A percentile compares a stretch with the other conserved stretches of the same genome.
These are phyloP conservation scores for Phytophthora foliorum DNA, from an alignment of 352 stramenopile species.

Conservation along the genomic window DNA sequence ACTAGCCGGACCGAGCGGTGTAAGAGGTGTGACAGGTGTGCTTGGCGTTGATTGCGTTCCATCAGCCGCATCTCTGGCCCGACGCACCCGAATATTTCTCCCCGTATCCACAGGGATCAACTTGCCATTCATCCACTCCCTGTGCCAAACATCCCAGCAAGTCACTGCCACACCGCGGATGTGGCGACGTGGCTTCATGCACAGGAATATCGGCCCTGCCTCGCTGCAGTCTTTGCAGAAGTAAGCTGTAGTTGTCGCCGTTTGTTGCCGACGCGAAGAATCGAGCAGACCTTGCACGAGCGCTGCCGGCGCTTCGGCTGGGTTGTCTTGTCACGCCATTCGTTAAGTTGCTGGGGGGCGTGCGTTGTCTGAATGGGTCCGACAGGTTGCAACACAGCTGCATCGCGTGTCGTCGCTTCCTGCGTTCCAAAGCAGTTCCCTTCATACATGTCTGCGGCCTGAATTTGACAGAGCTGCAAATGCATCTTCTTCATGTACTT, in stretches of 20 bases:
- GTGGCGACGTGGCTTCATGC: not conserved
- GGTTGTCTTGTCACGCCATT: not conserved
- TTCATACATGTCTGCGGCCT: constrained; percentile 17
- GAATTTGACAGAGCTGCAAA: constrained; percentile 2
- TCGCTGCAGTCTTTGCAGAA: not conserved
- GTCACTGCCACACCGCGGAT: not conserved
- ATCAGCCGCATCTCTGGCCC: not conserved
- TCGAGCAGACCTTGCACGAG: not conserved
- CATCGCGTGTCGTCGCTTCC: not conserved
- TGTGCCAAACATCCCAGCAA: not conserved
- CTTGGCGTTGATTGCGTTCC: not conserved
- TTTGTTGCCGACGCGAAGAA: not conserved
- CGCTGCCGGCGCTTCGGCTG: not conserved
- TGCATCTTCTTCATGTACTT: constrained; percentile 27
- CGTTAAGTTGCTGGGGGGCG: not conserved
- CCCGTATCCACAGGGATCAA: not conserved
- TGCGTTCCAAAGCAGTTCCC: constrained; percentile 10
- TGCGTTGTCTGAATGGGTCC: no score
- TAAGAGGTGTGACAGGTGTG: not conserved
- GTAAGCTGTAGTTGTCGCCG: not conserved
- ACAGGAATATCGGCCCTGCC: not conserved
- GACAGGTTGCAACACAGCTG: no score
- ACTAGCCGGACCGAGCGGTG: not conserved
- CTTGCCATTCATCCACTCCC: not conserved
- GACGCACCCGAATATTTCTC: not conserved